Evolutionary conservation across 352 stramenopile species (phyloP), one percentile per base, ranked within the genome.

Genomic region (Globisporangium paroecandrum): DNA sequence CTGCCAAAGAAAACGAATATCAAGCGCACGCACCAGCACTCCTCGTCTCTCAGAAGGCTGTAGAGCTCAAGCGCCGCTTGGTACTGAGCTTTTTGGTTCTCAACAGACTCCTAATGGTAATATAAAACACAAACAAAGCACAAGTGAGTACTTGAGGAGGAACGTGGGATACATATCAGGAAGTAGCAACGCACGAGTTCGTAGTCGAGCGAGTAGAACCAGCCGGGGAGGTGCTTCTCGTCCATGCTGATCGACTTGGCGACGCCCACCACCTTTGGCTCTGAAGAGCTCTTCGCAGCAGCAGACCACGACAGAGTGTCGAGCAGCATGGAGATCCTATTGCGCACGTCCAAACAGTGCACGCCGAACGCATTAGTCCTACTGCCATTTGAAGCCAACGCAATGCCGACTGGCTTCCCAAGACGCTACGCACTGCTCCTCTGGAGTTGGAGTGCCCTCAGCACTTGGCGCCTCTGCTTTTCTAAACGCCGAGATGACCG

Each of bases 141-240:
- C 29, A 32, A 49, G 38, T 10, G 4, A 47, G 58, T 7, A 18
- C 8, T 34, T 18, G 8, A 46, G 1, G 13, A 62, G 49, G 18
- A 4, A 47, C n/a, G 1, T 36, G 2, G 25, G 55, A 15, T 54
- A 58, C 2, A 58, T 9, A 49, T 36, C 56, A 62, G 4, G n/a
- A 46, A 18, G 53, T 29, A 60, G 10, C 29, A 65, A 54, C 73
- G 20, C 56, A 91, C 85, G 64, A 72, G 43, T 13, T 87, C 78
- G 41, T 84, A 87, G 65, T 89, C 73, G 22, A 80, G 58, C 0
- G 74, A 75, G 64, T 83, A 89, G 71, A 93, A 93, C 85, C 85
- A 93, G 3, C 81, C 83, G 9, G 85, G 85, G 2, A 90, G 71
- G 9, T 70, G 54, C 1, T 62, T 43, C 1, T 63, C 72, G 27